Evolutionary conservation across 495 filamentous ascomycete genomes (phyloP), one percentile per base, ranked within the genome.

Genomic region (Tuber microsphaerosporum): DNA sequence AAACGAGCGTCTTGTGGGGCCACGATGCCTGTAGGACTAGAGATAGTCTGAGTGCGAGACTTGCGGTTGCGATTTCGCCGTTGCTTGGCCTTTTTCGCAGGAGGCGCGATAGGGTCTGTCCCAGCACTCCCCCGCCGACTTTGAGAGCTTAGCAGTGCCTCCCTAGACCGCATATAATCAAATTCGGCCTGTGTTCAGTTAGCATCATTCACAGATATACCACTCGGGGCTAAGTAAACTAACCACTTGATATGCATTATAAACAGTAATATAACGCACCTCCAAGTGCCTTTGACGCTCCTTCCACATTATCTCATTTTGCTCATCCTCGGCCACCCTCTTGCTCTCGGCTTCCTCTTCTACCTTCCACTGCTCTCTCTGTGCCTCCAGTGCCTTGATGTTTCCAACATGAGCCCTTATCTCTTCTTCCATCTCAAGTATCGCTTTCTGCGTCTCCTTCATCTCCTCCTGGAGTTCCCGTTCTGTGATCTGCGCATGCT

Each of bases 51-150:
- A 10, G 88, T 87, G 17, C 89, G 84, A 22, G 88, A 88, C 79
- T 88, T 90, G 78, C 87, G 87, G 76, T 87, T 87, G 22, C 87
- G 86, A 77, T 87, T 88, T 45, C 88, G 85, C 22, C 88, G 85
- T 73, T 86, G 74, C 85, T 85, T 85, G 86, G 85, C 65, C 83
- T 86, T 84, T 85, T 81, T 75, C 83, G 61, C 76, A 14, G 77
- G 77, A n/a, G 73, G 45, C 5, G 69, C 65, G n/a, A 74, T 70
- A 31, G 71, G 41, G 20, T 79, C 77, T 43, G 75, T 79, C 16
- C 76, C 61, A 17, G 82, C 79, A 37, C 82, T 83, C 7, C 75
- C 82, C 22, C 82, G 51, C 19, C 82, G 82, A 31, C 77, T 76
- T 71, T 83, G 76, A 5, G 75, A 77, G 48, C 16, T 71, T 56